Conservation (phyloP, 2,329 filamentous ascomycete genomes). For the Chrysoporthe puriensis region DNA sequence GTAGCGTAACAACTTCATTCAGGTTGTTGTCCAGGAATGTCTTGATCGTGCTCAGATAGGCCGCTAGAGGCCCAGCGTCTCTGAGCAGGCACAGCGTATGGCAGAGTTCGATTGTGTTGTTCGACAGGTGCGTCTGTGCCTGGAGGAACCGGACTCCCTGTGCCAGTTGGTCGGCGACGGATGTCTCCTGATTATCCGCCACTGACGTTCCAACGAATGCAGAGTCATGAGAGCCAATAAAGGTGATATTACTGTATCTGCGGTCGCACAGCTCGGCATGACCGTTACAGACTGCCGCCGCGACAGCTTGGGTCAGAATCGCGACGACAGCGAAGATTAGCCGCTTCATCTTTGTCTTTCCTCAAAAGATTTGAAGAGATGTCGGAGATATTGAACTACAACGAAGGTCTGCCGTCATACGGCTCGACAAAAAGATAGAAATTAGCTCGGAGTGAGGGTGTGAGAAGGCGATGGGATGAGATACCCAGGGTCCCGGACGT, state of each 20-base stretch:
- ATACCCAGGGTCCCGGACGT: not conserved
- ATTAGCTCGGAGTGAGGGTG: not conserved
- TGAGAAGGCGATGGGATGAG: not conserved
- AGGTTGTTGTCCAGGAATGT: conserved; percentile 63
- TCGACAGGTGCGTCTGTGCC: conserved; percentile 62
- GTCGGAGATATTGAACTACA: not conserved
- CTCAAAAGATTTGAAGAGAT: too few species aligned
- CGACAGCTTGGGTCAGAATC: not conserved
- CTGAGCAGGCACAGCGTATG: conserved; percentile 66
- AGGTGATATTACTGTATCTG: conserved; percentile 61
- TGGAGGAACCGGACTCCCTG: conserved; percentile 67
- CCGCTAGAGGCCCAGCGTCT: conserved; percentile 59
- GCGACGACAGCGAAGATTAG: not conserved
- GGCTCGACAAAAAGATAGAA: not conserved
- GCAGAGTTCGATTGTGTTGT: conserved; percentile 60
- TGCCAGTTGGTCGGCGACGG: conserved; percentile 60
- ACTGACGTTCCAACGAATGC: conserved; percentile 62
- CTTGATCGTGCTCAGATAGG: conserved; percentile 61
- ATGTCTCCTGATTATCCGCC: conserved; percentile 63
- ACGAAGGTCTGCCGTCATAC: not conserved
- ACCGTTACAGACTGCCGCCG: conserved; percentile 57
- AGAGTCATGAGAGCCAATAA: conserved; percentile 67
- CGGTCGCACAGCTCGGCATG: conserved; percentile 57
- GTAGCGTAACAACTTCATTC: conserved; percentile 64
- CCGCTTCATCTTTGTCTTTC: not conserved